These are phyloP conservation scores for Ogataea zsoltii DNA, from an alignment of 805 yeast species.

Conservation along the genomic window DNA sequence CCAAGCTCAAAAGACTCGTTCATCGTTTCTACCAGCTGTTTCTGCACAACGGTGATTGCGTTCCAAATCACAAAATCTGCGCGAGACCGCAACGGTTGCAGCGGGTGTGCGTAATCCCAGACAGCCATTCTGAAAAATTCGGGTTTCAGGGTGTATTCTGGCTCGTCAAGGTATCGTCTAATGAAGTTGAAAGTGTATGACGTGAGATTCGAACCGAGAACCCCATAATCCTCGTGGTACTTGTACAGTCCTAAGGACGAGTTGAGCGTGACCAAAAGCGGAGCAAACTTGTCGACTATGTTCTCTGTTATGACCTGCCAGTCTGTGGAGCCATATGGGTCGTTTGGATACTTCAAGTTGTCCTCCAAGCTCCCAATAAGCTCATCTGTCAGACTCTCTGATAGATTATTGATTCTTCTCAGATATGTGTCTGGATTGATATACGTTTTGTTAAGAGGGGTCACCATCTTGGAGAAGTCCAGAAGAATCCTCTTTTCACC, in stretches of 20 bases:
- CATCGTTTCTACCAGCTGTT: conserved; percentile 37
- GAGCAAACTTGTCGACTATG: conserved; percentile 55
- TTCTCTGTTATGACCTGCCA: conserved; percentile 56
- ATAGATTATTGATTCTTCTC: conserved; percentile 39
- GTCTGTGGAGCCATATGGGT: conserved; percentile 45
- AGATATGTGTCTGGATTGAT: conserved; percentile 49
- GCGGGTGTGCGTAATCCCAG: conserved; percentile 49
- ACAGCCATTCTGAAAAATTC: conserved; percentile 36
- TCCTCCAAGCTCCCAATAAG: conserved; percentile 38
- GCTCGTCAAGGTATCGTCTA: conserved; percentile 42
- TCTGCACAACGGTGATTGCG: conserved; percentile 43
- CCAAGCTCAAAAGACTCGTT: conserved; percentile 39
- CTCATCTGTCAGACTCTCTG: conserved; percentile 35
- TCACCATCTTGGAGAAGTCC: conserved; percentile 54
- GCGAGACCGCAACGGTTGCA: conserved; percentile 37
- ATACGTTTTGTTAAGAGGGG: conserved; percentile 53
- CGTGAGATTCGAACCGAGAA: conserved; percentile 38
- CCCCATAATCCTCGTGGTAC: conserved; percentile 12
- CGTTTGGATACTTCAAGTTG: conserved; percentile 31
- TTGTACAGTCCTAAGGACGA: conserved; percentile 32
- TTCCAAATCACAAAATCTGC: conserved; percentile 53
- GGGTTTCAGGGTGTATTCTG: conserved; percentile 14
- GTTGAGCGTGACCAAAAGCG: conserved; percentile 45
- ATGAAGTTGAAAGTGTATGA: conserved; percentile 44
- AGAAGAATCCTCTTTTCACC: conserved; percentile 50